These are phyloP conservation scores for Aspergillus sclerotialis DNA, from an alignment of 2,329 filamentous ascomycete species.

Conservation along the genomic window DNA sequence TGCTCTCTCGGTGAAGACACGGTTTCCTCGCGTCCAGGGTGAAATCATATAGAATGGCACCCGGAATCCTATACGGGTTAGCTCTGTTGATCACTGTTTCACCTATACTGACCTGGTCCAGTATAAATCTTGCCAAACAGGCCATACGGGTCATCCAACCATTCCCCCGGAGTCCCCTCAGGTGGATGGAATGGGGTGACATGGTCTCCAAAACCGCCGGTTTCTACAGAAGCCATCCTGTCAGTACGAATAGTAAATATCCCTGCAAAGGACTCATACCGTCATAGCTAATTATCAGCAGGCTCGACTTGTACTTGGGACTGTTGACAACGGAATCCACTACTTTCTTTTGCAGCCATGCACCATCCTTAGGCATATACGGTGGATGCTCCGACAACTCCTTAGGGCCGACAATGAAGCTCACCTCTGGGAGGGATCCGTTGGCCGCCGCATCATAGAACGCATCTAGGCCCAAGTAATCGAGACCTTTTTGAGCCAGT, in stretches of 20 bases:
- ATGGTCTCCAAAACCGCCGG: slow-evolving; percentile 50
- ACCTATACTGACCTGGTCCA: slow-evolving; percentile 31
- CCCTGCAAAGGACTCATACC: too few species aligned
- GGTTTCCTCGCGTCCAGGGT: slow-evolving; percentile 48
- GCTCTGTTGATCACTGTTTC: neutral
- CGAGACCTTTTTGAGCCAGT: slow-evolving; percentile 42
- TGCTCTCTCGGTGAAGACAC: slow-evolving; percentile 48
- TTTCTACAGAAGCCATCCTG: too few species aligned
- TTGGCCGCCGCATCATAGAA: slow-evolving; percentile 47
- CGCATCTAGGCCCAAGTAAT: slow-evolving; percentile 40
- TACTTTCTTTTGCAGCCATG: slow-evolving; percentile 49
- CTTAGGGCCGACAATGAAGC: slow-evolving; percentile 44
- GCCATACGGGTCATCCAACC: slow-evolving; percentile 43
- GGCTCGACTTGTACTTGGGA: slow-evolving; percentile 44
- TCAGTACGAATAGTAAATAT: too few species aligned
- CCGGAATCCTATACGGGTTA: slow-evolving; percentile 35
- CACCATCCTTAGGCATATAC: slow-evolving; percentile 47
- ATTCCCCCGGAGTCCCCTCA: slow-evolving; percentile 45
- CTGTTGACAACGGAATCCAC: slow-evolving; percentile 46
- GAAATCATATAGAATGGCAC: slow-evolving; percentile 51
- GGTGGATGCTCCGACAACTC: slow-evolving; percentile 50
- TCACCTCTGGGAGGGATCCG: slow-evolving; percentile 46
- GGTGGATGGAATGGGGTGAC: slow-evolving; percentile 47
- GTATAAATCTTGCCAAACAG: slow-evolving; percentile 37
- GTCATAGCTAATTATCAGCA: slow-evolving; percentile 46